Evolutionary conservation across 2,329 filamentous ascomycete genomes (phyloP), one percentile per base, ranked within the genome.

Genomic region (Zymoseptoria pseudotritici): DNA sequence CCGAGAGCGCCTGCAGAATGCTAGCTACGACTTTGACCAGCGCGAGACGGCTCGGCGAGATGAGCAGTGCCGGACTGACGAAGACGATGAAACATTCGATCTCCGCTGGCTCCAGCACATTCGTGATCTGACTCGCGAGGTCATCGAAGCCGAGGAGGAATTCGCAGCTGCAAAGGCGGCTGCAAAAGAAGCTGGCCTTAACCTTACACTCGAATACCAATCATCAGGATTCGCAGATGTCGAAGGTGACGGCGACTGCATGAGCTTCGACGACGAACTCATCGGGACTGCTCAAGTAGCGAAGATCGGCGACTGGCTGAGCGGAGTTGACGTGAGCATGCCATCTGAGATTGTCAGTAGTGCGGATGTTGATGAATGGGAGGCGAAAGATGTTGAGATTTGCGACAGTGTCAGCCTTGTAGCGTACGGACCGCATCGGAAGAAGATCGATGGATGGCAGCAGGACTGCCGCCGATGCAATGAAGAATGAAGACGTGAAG

Each of bases 141-240:
- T 64, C 11, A 62, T 63, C 20, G 53, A 59, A 4, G 61, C 61
- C 4, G 63, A 65, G 53, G 57, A 36, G 10, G 58, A 20, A 5
- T 56, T 56, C 19, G 24, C 55, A 42, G 31, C 29, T 10, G 58
- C 58, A 17, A 63, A 58, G 53, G 49, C 31, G 10, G 52, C 46
- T 21, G 61, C 56, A 17, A 31, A 31, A 49, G 53, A 56, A 29
- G 61, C 56, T 4, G 56, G 57, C 7, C 55, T 63, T 1, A 50
- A 53, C 1, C 10, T 55, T 13, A 13, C 11, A 6, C 4, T 19
- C 26, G 57, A 58, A 10, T 20, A 58, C 21, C 57, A 58, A 10
- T 58, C 51, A 10, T 58, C 57, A 8, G 8, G 31, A 3, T 58
- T 58, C 17, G 57, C 22, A 13, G 57, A 55, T 22, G 24, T 19